Evolutionary conservation across 768 basidiomycete genomes (phyloP), one percentile per base, ranked within the genome.

Genomic region (Postia placenta): DNA sequence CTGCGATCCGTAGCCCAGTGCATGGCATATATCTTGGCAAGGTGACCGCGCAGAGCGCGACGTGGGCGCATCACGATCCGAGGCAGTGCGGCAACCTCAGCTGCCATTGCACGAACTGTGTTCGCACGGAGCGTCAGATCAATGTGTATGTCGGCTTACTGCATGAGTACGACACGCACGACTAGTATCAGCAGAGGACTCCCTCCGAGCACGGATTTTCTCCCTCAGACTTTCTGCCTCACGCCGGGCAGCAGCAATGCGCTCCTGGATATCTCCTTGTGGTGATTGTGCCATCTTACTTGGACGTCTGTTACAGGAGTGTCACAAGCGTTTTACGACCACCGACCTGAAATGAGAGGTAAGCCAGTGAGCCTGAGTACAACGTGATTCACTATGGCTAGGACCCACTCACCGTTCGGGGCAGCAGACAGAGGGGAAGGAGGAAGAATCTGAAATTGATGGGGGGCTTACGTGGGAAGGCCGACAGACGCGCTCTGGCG

Each of bases 21-120:
- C 90, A 99, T 96, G 42, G 95, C 95, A 67, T 99, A 99, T 64
- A 99, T 98, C 78, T 99, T 99, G 53, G 95, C 95, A 45, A 99
- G 83, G 70, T 99, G 95, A 23, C 95, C 95, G 63, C 93, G 86
- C 59, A 99, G 84, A 54, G 92, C 88, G 58, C 95, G 87, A 50
- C 96, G 82, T 46, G 92, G 90, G 60, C 92, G 89, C 90, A 99
- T 94, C 33, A 95, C 86, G 63, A 99, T 92, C 52, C 95, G 88
- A 37, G 95, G 95, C 45, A 99, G 78, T 15, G 92, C 85, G 56
- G 96, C 93, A 36, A 97, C 89, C 64, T 99, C 96, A 36, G 87
- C 85, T 22, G 95, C 92, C 92, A 97, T 96, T n/a, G 92, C 92
- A 44, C 93, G 88, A 61, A 99, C 95, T 99, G 64, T 15, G 22